Evolutionary conservation across 371 early-diverging fungal species (phyloP).

Genomic region (Blakeslea trispora): DNA sequence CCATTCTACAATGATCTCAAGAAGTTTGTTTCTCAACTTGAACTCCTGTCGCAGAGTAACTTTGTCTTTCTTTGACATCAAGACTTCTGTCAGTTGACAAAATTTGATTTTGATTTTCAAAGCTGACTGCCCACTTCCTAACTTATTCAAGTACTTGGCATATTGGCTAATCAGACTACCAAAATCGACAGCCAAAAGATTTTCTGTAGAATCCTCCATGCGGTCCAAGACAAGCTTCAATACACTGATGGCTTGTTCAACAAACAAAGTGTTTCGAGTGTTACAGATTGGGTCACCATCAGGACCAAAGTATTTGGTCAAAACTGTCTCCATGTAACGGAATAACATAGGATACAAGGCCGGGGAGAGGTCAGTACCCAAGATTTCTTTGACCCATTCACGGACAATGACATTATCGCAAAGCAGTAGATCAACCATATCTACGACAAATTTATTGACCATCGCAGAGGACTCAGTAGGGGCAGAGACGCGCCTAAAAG

Average conservation of each 20-base stretch:
- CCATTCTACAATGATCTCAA: slow-evolving; percentile 87
- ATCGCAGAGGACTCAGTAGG: slow-evolving; percentile 58
- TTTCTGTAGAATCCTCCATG: slow-evolving; percentile 69
- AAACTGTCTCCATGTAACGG: slow-evolving; percentile 75
- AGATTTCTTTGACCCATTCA: slow-evolving; percentile 88
- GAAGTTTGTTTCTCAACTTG: slow-evolving; percentile 77
- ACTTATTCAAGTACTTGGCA: slow-evolving; percentile 79
- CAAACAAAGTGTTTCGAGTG: slow-evolving; percentile 83
- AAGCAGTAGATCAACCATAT: slow-evolving; percentile 84
- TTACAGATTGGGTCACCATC: slow-evolving; percentile 77
- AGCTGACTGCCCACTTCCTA: slow-evolving; percentile 63
- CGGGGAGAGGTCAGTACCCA: slow-evolving; percentile 84
- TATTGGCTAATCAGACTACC: slow-evolving; percentile 77
- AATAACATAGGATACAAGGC: slow-evolving; percentile 86
- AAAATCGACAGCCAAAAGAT: slow-evolving; percentile 77
- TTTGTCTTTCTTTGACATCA: slow-evolving; percentile 80
- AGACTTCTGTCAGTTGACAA: slow-evolving; percentile 81
- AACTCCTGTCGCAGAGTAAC: slow-evolving; percentile 87
- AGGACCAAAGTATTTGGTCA: slow-evolving; percentile 76
- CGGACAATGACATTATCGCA: slow-evolving; percentile 85
- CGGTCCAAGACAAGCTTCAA: slow-evolving; percentile 85
- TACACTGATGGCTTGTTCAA: slow-evolving; percentile 87
- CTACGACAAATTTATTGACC: slow-evolving; percentile 82
- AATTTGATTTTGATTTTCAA: slow-evolving; percentile 83
- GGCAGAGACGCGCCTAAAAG: slow-evolving; percentile 37